Conservation (phyloP, 495 filamentous ascomycete genomes). For the Trichoderma asperelloides region DNA sequence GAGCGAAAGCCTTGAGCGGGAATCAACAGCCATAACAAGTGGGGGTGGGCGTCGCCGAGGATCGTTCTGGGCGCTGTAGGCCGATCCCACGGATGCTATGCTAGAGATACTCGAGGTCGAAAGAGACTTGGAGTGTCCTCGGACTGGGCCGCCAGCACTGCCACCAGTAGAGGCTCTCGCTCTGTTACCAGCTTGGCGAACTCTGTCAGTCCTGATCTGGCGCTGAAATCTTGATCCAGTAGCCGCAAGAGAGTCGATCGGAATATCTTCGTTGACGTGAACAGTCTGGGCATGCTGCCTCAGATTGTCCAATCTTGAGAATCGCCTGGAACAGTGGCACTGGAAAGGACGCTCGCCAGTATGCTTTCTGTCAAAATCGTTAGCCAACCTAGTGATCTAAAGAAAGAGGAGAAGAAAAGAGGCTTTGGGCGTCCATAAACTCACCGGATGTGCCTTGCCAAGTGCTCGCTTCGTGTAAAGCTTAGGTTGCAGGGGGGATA, state of each 20-base stretch:
- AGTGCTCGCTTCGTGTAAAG: conserved; percentile 93
- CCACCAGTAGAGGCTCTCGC: conserved; percentile 67
- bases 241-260: conserved; percentile 83
- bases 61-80: conserved; percentile 51
- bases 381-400: conserved; percentile 14
- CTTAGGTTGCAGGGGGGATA: conserved; percentile 91
- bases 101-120: conserved; percentile 62
- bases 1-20: conserved; percentile 50
- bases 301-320: conserved; percentile 94
- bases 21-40: conserved; percentile 73
- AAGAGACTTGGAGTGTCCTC: conserved; percentile 74
- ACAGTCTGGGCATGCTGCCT: conserved; percentile 97
- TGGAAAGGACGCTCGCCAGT: conserved; percentile 96
- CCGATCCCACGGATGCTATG: conserved; percentile 66
- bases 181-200: conserved; percentile 62
- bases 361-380: conserved; percentile 62
- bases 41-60: conserved; percentile 67
- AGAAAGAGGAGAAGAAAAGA: not conserved
- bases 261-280: conserved; percentile 95
- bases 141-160: conserved; percentile 50
- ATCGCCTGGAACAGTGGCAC: conserved; percentile 89
- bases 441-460: conserved; percentile 88
- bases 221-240: conserved; percentile 90
- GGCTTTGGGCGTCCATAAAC: conserved; percentile 8
- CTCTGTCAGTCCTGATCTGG: conserved; percentile 71